Percentiles rank a stretch among this genome's conserved stretches.
Evolutionary conservation across 768 basidiomycete species (phyloP).

Genomic region (Panellus pusillus): DNA sequence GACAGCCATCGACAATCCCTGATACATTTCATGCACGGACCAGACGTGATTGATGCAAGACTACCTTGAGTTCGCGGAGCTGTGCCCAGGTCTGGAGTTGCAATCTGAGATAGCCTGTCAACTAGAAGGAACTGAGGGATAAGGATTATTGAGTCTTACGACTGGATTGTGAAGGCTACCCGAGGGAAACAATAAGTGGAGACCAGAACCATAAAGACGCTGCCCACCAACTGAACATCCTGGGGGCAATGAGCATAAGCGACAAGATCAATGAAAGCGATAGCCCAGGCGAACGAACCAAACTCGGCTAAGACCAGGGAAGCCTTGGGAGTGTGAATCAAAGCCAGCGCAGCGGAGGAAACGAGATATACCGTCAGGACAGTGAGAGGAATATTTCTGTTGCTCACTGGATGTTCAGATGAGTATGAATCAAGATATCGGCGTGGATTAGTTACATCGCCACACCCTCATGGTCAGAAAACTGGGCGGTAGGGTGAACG

Average conservation of each 20-base stretch:
- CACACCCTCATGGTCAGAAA: constrained; percentile 45
- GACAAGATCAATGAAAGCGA: background rate
- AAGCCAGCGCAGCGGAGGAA: background rate
- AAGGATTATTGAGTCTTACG: constrained; percentile 32
- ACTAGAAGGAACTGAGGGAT: background rate
- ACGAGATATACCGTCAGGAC: constrained; percentile 38
- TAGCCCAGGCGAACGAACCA: constrained; percentile 32
- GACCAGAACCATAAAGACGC: background rate
- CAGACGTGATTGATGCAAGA: background rate
- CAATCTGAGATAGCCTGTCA: constrained; percentile 33
- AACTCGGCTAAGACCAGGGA: constrained; percentile 51
- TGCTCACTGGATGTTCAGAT: constrained; percentile 43
- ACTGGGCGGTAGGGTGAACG: constrained; percentile 23
- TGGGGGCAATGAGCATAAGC: constrained; percentile 15
- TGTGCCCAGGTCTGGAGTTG: constrained; percentile 44
- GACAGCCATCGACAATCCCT: constrained; percentile 58
- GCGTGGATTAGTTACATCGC: constrained; percentile 32
- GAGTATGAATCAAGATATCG: constrained; percentile 2
- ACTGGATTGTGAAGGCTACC: constrained; percentile 47
- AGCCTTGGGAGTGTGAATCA: constrained; percentile 27
- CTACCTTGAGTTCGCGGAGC: constrained; percentile 45
- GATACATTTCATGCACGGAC: constrained; percentile 8
- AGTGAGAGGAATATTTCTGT: constrained; percentile 43
- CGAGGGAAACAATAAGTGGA: constrained; percentile 3
- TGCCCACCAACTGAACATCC: constrained; percentile 43